Evolutionary conservation across 108 stramenopile species (phyloP).

Genomic region (Cyclotella atomus): DNA sequence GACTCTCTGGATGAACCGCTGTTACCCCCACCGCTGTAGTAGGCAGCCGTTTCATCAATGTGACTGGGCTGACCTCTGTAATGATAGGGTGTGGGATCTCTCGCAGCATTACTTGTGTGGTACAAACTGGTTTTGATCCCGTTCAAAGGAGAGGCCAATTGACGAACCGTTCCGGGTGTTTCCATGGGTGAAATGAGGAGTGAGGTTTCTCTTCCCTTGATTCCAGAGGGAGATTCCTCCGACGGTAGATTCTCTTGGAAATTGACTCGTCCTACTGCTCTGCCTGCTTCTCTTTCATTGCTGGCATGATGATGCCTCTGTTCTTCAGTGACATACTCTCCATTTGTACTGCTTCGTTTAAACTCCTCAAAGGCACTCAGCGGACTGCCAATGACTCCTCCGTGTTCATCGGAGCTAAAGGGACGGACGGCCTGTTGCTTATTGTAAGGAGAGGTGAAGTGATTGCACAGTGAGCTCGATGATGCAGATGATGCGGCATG

Average conservation of each 20-base stretch:
- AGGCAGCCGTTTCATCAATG: not conserved
- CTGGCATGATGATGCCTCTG: not conserved
- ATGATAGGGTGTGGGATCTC: conserved; percentile 47
- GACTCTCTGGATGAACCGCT: conserved; percentile 5
- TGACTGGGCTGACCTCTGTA: not conserved
- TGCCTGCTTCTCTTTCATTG: not conserved
- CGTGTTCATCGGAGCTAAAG: too few species aligned
- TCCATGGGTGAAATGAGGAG: conserved; percentile 19
- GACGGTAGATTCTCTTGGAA: too few species aligned
- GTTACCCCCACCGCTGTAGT: not conserved
- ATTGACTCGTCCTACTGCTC: too few species aligned
- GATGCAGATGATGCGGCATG: not conserved
- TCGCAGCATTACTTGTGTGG: too few species aligned
- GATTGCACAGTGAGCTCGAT: not conserved
- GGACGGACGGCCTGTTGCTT: not conserved
- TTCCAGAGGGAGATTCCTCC: too few species aligned
- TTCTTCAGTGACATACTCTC: not conserved
- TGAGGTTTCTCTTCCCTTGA: conserved; percentile 32
- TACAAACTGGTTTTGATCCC: not conserved
- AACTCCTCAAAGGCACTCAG: conserved; percentile 2
- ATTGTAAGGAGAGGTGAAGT: not conserved
- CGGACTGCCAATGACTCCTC: conserved; percentile 19
- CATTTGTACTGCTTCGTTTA: not conserved
- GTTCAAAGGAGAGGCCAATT: not conserved
- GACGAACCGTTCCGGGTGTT: conserved; percentile 7